phyloP scores from a whole-genome alignment of 352 stramenopile species.

The Plasmopara muralis region DNA sequence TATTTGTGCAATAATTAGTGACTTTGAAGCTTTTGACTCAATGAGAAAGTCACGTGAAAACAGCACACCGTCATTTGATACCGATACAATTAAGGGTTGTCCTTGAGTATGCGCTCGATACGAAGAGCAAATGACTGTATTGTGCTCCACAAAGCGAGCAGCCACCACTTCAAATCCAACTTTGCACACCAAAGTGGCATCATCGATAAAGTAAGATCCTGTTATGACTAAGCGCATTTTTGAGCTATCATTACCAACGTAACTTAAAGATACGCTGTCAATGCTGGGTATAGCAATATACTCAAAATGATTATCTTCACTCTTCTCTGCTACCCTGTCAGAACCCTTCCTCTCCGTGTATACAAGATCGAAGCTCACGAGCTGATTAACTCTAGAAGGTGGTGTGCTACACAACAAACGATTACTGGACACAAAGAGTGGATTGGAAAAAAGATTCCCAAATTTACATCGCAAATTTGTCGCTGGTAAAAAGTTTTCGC shows the following conservation, averaged over 20 bases:
- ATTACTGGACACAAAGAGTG: slow-evolving; percentile 23
- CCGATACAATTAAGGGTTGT: slow-evolving; percentile 19
- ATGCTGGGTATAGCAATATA: slow-evolving; percentile 24
- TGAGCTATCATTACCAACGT: background rate
- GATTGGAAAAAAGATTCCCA: slow-evolving; percentile 12
- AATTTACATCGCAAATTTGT: slow-evolving; percentile 25
- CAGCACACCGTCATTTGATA: slow-evolving; percentile 28
- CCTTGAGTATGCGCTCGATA: background rate
- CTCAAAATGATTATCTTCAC: slow-evolving; percentile 9
- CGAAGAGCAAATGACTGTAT: slow-evolving; percentile 14
- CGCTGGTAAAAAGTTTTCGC: slow-evolving; percentile 22
- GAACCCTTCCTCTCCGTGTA: slow-evolving; percentile 7
- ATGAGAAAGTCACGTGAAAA: slow-evolving; percentile 21
- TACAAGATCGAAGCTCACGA: slow-evolving; percentile 17
- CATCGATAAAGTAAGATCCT: slow-evolving; percentile 14
- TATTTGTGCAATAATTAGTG: slow-evolving; percentile 17
- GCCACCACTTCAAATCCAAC: slow-evolving; percentile 12
- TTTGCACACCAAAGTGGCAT: slow-evolving; percentile 9
- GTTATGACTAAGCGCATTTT: slow-evolving; percentile 11
- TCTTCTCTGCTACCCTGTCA: slow-evolving; percentile 10
- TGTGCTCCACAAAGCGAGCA: slow-evolving; percentile 2
- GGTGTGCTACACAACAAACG: slow-evolving; percentile 24
- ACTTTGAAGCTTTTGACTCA: background rate
- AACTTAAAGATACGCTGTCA: slow-evolving; percentile 9
- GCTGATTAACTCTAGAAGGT: slow-evolving; percentile 1